These are phyloP conservation scores for Thelonectria discophora DNA, from an alignment of 2,329 filamentous ascomycete species.

Conservation along the genomic window DNA sequence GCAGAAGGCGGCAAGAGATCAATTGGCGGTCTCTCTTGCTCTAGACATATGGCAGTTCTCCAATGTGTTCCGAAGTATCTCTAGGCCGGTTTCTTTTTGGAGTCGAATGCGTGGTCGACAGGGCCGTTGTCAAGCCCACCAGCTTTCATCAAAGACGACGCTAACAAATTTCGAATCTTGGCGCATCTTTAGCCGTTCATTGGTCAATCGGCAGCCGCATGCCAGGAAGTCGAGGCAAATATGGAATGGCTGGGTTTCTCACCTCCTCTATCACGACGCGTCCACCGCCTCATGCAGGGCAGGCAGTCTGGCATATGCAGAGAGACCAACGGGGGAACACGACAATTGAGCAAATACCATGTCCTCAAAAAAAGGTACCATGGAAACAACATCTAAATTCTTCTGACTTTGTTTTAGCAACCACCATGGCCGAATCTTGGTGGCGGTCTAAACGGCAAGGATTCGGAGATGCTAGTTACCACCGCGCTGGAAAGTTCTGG, in stretches of 20 bases:
- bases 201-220: constrained; percentile 24
- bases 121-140: constrained; percentile 12
- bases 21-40: background rate
- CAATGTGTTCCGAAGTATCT: background rate
- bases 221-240: constrained; percentile 30
- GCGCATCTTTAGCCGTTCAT: constrained; percentile 22
- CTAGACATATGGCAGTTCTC: too few species aligned
- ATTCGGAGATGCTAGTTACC: constrained; percentile 39
- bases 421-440: constrained; percentile 17
- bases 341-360: background rate
- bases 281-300: background rate
- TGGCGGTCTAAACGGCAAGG: constrained; percentile 30
- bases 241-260: constrained; percentile 24
- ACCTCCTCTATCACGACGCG: constrained; percentile 2
- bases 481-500: constrained; percentile 36
- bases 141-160: constrained; percentile 34
- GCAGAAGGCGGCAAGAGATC: background rate
- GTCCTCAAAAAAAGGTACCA: background rate
- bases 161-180: constrained; percentile 23
- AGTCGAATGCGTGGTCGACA: background rate
- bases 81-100: background rate
- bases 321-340: background rate
- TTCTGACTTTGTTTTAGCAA: background rate
- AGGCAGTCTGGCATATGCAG: background rate
- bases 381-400: background rate